Base-by-base conservation (phyloP, 2,329 filamentous ascomycete species). In the Ophiostoma sp. region DNA sequence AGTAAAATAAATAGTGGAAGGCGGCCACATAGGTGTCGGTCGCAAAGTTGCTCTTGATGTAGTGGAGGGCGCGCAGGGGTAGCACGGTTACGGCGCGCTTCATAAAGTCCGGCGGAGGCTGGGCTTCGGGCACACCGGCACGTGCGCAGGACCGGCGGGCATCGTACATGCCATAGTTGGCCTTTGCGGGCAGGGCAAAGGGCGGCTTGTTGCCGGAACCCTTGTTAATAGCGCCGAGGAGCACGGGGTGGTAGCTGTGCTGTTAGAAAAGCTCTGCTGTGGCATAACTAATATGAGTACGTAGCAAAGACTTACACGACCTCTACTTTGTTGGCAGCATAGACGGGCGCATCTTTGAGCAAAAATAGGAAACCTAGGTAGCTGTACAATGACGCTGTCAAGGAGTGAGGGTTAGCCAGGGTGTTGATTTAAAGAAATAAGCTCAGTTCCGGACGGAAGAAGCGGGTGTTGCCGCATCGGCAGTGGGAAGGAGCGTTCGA, bases 141-240 rank as follows among this genome's bases (percentile, higher is more conserved):
- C 82, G 81, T 31, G 76, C 75, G 1, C 82, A 78, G 33, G 84
- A 80, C 59, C 86, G 82, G 28, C 77, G 78, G 42, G 79, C 76
- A 78, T 89, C 86, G 74, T 78, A 78, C 12, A 66, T 39, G 68
- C 86, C 83, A 78, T 93, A 91, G 0, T 78, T 80, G 28, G 87
- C 90, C 83, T 95, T 95, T 59, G 88, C 89, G 1, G 90, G 88
- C 39, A 93, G 84, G 0, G 85, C 85, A 91, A 92, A 94, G 0
- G 93, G 93, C 0, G 93, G 92, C 76, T 89, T 89, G 80, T 96
- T 95, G 69, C 91, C 91, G 89, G 76, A 36, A 28, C 69, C 85
- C 48, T 84, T 83, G 78, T 90, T 92, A 78, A 93, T 88, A 63
- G 86, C 91, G 33, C 89, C 90, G 17, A 95, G 85, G 78, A 95